A percentile compares a stretch with the other conserved stretches of the same genome.
These are phyloP conservation scores for Misopates orontium DNA, from an alignment of 257 asterid genomes.

Conservation along the genomic window DNA sequence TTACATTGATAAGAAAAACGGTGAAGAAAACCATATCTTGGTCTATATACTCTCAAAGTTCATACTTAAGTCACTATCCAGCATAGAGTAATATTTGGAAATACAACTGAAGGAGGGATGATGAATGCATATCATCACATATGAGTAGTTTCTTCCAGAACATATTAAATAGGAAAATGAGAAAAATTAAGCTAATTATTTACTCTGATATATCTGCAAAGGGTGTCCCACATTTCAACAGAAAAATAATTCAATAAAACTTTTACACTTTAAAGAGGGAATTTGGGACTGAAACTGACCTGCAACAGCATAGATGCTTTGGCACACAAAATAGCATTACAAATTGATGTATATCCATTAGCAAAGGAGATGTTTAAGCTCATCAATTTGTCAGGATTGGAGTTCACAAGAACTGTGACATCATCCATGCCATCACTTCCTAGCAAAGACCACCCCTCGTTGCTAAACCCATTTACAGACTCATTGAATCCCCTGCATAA, in stretches of 20 bases:
- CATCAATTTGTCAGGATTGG: slow-evolving; percentile 78
- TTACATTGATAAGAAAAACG: not conserved
- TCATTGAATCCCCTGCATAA: slow-evolving; percentile 77
- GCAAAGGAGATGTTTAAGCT: slow-evolving; percentile 65
- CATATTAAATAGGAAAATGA: not conserved
- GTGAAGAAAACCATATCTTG: not conserved
- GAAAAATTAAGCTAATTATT: no score
- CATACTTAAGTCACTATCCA: not conserved
- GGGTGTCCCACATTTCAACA: no score
- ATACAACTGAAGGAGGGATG: no score
- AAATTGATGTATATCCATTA: slow-evolving; percentile 61
- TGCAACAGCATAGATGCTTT: slow-evolving; percentile 93
- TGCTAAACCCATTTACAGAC: slow-evolving; percentile 77
- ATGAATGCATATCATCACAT: not conserved
- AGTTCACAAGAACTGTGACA: slow-evolving; percentile 72
- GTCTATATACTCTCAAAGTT: not conserved
- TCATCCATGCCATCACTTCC: slow-evolving; percentile 80
- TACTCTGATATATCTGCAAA: no score
- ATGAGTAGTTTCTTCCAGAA: not conserved
- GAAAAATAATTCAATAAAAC: no score
- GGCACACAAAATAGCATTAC: slow-evolving; percentile 74
- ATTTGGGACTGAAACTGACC: slow-evolving; percentile 38
- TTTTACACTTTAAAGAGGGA: no score
- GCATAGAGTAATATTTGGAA: not conserved
- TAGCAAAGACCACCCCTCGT: slow-evolving; percentile 82